phyloP scores from a whole-genome alignment of 2,329 filamentous ascomycete species.

The Chrysoporthe puriensis region DNA sequence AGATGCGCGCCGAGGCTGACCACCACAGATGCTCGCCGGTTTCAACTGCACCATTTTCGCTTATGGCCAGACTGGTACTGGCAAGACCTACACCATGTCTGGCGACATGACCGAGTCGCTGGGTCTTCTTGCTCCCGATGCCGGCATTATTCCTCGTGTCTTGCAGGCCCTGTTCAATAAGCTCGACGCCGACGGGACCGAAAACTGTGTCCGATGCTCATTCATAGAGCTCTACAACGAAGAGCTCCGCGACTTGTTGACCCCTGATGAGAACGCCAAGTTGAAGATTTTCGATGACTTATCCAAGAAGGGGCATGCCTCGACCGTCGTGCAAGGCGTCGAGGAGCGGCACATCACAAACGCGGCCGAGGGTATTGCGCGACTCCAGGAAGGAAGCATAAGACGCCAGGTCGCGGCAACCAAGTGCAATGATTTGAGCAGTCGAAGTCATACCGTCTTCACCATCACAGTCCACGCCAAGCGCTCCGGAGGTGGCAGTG shows the following conservation, averaged over 20 bases:
- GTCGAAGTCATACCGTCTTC: conserved; percentile 95
- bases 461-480: conserved; percentile 93
- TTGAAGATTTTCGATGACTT: conserved; percentile 95
- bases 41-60: conserved; percentile 99
- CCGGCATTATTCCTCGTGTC: conserved; percentile 93
- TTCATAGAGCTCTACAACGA: conserved; percentile 99
- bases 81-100: conserved; percentile 99
- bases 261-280: conserved; percentile 79
- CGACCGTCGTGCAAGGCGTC: conserved; percentile 94
- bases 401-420: conserved; percentile 98
- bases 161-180: conserved; percentile 85
- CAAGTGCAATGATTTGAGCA: conserved; percentile 99
- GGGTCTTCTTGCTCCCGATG: conserved; percentile 85
- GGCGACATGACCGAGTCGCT: conserved; percentile 91
- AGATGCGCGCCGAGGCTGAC: conserved; percentile 5
- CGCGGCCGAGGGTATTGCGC: conserved; percentile 82
- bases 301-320: conserved; percentile 79
- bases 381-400: conserved; percentile 86
- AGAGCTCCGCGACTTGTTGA: conserved; percentile 87
- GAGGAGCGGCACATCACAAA: conserved; percentile 92
- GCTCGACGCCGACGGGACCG: conserved; percentile 75
- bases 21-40: conserved; percentile 78
- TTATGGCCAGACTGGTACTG: conserved; percentile 96
- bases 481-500: conserved; percentile 76
- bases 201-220: conserved; percentile 93